phyloP scores from a whole-genome alignment of 768 basidiomycete species.

The Hericium coralloides region DNA sequence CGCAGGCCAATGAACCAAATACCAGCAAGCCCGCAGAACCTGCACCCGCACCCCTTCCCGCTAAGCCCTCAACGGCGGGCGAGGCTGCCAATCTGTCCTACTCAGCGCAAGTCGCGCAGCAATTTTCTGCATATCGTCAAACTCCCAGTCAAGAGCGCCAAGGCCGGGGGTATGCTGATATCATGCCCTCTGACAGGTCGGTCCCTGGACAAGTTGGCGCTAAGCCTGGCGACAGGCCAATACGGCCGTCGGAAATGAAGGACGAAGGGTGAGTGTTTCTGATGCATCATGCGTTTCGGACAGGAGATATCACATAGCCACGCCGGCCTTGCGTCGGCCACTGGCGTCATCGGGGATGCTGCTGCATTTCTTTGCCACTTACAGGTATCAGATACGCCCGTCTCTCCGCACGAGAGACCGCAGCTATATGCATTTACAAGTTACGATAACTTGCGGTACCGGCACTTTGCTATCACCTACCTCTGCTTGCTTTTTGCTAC shows the following conservation, averaged over 20 bases:
- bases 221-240: conserved; percentile 32
- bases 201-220: neutral
- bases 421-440: conserved; percentile 13
- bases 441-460: conserved; percentile 11
- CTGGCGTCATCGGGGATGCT: neutral
- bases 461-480: neutral
- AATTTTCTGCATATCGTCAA: conserved; percentile 56
- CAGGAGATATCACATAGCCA: too few species aligned
- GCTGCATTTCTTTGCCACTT: conserved; percentile 7
- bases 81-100: conserved; percentile 35
- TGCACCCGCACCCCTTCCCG: conserved; percentile 5
- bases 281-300: too few species aligned
- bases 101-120: conserved; percentile 57
- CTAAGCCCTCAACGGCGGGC: conserved; percentile 3
- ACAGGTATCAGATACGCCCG: conserved; percentile 9
- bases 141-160: conserved; percentile 58
- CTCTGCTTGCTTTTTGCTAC: conserved; percentile 11
- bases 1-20: neutral
- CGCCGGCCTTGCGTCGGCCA: too few species aligned
- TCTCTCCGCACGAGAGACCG: neutral
- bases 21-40: conserved; percentile 4
- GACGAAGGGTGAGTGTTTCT: conserved; percentile 87
- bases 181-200: too few species aligned
- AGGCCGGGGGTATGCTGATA: conserved; percentile 9
- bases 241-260: conserved; percentile 88